Percentiles rank a stretch among this genome's conserved stretches.
phyloP scores from a whole-genome alignment of 2,329 filamentous ascomycete genomes.

The Zasmidium angulare region DNA sequence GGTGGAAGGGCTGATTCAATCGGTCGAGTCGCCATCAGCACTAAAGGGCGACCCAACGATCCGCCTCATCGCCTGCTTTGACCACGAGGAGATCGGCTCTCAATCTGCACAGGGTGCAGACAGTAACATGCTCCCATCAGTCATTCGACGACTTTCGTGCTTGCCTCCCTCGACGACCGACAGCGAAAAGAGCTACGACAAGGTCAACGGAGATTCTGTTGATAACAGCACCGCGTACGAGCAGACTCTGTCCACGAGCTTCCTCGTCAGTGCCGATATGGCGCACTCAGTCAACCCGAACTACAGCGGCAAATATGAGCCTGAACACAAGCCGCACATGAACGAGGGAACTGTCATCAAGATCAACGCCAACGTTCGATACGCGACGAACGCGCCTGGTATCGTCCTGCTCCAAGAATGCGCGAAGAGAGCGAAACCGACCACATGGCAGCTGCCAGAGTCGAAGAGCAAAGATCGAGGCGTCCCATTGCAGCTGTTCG shows the following conservation, averaged over 20 bases:
- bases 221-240: constrained; percentile 82
- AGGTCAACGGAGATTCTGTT: constrained; percentile 51
- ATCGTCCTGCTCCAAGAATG: constrained; percentile 90
- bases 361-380: constrained; percentile 95
- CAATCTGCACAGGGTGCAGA: constrained; percentile 89
- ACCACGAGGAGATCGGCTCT: constrained; percentile 96
- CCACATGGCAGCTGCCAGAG: constrained; percentile 32
- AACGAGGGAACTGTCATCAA: constrained; percentile 97
- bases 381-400: constrained; percentile 93
- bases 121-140: constrained; percentile 84
- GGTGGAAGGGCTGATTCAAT: constrained; percentile 79
- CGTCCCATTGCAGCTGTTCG: constrained; percentile 91
- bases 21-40: constrained; percentile 61
- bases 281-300: constrained; percentile 95
- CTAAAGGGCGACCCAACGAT: constrained; percentile 78
- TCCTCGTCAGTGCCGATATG: constrained; percentile 97
- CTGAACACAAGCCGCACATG: constrained; percentile 87
- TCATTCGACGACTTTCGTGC: constrained; percentile 82
- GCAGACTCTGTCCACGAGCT: constrained; percentile 85
- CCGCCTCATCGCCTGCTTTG: constrained; percentile 90
- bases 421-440: constrained; percentile 59
- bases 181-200: constrained; percentile 67
- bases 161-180: constrained; percentile 61
- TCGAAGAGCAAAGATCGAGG: constrained; percentile 55
- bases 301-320: constrained; percentile 88